Percentiles rank a stretch among this genome's conserved stretches.
Conservation (phyloP, 495 filamentous ascomycete genomes). For the Podospora fimiseda region DNA sequence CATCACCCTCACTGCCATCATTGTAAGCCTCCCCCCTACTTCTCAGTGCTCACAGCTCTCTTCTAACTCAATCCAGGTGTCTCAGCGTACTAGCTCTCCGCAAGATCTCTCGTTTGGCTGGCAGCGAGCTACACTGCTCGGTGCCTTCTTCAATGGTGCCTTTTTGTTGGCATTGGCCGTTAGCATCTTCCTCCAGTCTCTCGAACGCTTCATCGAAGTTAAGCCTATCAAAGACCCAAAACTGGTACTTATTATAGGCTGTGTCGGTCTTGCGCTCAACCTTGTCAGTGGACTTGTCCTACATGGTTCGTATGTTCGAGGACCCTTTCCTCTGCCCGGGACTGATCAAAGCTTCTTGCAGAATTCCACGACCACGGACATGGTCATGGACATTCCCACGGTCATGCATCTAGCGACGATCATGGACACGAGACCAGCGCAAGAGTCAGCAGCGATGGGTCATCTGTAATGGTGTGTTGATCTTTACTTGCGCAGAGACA, state of each 20-base stretch:
- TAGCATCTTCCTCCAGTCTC: slow-evolving; percentile 87
- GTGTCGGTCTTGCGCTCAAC: slow-evolving; percentile 73
- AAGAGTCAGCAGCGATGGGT: not conserved
- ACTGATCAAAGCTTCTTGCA: not conserved
- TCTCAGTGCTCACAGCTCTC: too few species aligned
- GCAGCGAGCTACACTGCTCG: slow-evolving; percentile 88
- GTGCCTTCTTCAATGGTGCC: slow-evolving; percentile 93
- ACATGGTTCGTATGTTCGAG: slow-evolving; percentile 50
- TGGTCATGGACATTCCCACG: slow-evolving; percentile 29
- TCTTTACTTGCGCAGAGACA: not conserved
- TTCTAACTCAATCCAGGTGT: slow-evolving; percentile 31
- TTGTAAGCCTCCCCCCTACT: too few species aligned
- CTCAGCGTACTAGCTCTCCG: slow-evolving; percentile 34
- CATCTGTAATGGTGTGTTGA: not conserved
- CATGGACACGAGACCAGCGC: not conserved
- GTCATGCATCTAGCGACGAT: slow-evolving; percentile 12
- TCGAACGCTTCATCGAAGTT: slow-evolving; percentile 68
- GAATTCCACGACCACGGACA: slow-evolving; percentile 22
- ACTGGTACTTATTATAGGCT: slow-evolving; percentile 75
- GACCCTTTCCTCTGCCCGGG: not conserved
- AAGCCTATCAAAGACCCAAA: slow-evolving; percentile 58
- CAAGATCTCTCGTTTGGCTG: slow-evolving; percentile 53
- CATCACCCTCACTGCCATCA: slow-evolving; percentile 78
- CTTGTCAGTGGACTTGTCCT: slow-evolving; percentile 75
- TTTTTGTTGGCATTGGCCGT: slow-evolving; percentile 86